These are phyloP conservation scores for Leccinum pachyderme DNA, from an alignment of 1,284 basidiomycete genomes.

Conservation along the genomic window DNA sequence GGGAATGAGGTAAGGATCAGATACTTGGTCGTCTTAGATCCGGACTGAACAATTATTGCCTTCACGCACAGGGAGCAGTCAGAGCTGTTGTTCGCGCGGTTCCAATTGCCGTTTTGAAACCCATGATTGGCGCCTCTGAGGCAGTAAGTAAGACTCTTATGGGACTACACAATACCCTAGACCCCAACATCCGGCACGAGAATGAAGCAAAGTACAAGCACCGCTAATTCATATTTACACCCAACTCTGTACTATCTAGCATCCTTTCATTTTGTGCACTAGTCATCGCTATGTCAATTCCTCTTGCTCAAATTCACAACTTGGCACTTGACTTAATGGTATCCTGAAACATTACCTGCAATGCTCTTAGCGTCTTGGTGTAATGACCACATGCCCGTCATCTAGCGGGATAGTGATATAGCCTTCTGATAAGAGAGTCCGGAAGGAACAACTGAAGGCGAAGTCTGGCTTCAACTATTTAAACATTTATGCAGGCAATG, in stretches of 20 bases:
- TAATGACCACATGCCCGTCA: slow-evolving; percentile 29
- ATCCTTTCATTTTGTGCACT: slow-evolving; percentile 16
- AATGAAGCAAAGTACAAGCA: slow-evolving; percentile 89
- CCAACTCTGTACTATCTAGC: slow-evolving; percentile 20
- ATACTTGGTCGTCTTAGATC: neutral
- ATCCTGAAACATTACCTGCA: neutral
- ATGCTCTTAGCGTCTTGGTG: slow-evolving; percentile 21
- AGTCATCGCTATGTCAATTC: neutral
- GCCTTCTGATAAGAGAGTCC: slow-evolving; percentile 26
- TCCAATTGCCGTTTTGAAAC: slow-evolving; percentile 93
- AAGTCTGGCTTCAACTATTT: slow-evolving; percentile 1
- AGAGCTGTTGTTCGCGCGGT: slow-evolving; percentile 93
- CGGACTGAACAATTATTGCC: neutral
- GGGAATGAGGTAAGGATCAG: slow-evolving; percentile 70
- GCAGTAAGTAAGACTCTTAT: slow-evolving; percentile 94
- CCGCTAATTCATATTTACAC: slow-evolving; percentile 38
- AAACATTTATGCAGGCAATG: neutral
- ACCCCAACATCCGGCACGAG: slow-evolving; percentile 76
- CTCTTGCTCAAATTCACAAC: neutral
- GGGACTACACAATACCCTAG: slow-evolving; percentile 87
- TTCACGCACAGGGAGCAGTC: slow-evolving; percentile 69
- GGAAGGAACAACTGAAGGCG: slow-evolving; percentile 18
- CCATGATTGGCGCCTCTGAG: slow-evolving; percentile 96
- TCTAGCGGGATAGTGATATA: slow-evolving; percentile 34
- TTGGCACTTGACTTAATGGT: neutral